Conservation (phyloP, 331 rosid species). For the Telfairia occidentalis region DNA sequence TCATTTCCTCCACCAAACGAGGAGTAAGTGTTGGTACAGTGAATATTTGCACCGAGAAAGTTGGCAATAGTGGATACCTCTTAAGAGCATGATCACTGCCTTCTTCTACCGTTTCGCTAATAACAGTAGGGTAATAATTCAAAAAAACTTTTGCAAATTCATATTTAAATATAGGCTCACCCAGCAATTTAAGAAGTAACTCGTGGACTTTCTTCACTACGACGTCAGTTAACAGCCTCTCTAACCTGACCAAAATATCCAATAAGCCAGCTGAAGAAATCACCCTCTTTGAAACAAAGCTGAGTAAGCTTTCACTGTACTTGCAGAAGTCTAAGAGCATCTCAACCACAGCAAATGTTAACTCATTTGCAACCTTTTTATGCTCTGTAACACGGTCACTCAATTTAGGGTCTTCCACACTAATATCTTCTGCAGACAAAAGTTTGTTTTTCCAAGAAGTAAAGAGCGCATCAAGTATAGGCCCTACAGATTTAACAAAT, state of each 20-base stretch:
- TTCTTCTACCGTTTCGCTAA: constrained; percentile 49
- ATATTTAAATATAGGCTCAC: constrained; percentile 83
- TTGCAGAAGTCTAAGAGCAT: constrained; percentile 80
- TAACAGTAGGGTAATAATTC: constrained; percentile 65
- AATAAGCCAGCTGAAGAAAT: constrained; percentile 43
- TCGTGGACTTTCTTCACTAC: constrained; percentile 67
- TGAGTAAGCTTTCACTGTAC: constrained; percentile 84
- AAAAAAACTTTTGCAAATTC: constrained; percentile 85
- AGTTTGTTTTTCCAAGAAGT: constrained; percentile 55
- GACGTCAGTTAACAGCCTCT: constrained; percentile 46
- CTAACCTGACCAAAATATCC: constrained; percentile 57
- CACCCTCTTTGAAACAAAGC: constrained; percentile 58
- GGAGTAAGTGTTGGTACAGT: constrained; percentile 92
- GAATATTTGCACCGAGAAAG: constrained; percentile 90
- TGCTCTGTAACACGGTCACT: constrained; percentile 26
- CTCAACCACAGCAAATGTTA: constrained; percentile 66
- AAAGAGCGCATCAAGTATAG: constrained; percentile 62
- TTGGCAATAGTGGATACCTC: constrained; percentile 49
- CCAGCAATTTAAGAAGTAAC: constrained; percentile 70
- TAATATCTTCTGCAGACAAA: constrained; percentile 23
- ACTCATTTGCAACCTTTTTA: constrained; percentile 55
- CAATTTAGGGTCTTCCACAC: constrained; percentile 30
- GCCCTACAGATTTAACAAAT: constrained; percentile 38
- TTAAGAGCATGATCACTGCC: constrained; percentile 25
- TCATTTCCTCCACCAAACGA: constrained; percentile 79